Evolutionary conservation across 2,329 filamentous ascomycete genomes (phyloP).

Genomic region (Sporothrix euskadiensis): DNA sequence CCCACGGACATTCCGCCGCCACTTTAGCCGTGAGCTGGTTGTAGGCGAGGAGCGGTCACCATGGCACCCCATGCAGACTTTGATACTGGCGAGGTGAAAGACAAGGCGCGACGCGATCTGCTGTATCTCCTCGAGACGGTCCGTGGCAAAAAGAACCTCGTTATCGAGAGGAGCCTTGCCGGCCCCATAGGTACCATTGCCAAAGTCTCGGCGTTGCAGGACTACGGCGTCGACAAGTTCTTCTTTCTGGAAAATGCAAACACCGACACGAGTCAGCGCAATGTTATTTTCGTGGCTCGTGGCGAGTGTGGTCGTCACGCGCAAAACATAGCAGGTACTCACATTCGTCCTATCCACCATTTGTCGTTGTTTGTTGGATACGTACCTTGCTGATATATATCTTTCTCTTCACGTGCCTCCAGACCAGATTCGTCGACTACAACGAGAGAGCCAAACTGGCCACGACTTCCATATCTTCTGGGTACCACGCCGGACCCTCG

Average conservation of each 20-base stretch:
- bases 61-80: constrained; percentile 73
- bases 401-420: constrained; percentile 24
- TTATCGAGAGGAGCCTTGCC: constrained; percentile 87
- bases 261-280: constrained; percentile 89
- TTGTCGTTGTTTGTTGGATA: background rate
- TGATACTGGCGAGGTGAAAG: constrained; percentile 72
- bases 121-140: constrained; percentile 94
- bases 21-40: background rate
- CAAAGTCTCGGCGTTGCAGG: constrained; percentile 92
- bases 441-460: constrained; percentile 81
- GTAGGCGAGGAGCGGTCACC: constrained; percentile 43
- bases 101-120: constrained; percentile 83
- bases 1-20: background rate
- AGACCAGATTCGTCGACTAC: constrained; percentile 91
- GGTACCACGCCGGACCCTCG: constrained; percentile 86
- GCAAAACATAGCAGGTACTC: constrained; percentile 79
- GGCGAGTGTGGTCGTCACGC: constrained; percentile 86
- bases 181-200: constrained; percentile 88
- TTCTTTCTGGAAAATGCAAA: constrained; percentile 97
- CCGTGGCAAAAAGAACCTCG: constrained; percentile 96
- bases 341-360: background rate
- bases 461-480: constrained; percentile 98
- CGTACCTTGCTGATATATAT: background rate
- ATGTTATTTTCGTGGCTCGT: constrained; percentile 89
- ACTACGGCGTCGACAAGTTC: constrained; percentile 97